These are phyloP conservation scores for Hordeum marinum DNA, from an alignment of 176 grass and related monocot species.

Conservation along the genomic window DNA sequence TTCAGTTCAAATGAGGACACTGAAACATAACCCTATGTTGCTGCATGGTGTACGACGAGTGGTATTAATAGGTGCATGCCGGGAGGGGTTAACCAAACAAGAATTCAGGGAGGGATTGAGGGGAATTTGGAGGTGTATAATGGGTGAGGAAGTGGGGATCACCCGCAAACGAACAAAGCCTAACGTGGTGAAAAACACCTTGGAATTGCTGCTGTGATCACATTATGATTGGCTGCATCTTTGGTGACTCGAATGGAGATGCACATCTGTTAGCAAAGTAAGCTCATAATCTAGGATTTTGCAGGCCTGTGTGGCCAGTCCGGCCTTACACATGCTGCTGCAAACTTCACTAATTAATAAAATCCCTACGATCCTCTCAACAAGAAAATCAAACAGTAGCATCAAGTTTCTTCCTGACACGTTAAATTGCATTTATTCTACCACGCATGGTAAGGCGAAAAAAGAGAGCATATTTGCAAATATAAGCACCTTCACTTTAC, in stretches of 20 bases:
- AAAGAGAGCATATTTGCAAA: background rate
- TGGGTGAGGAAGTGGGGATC: background rate
- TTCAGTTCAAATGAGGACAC: background rate
- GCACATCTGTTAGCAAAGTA: background rate
- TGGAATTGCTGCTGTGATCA: no score
- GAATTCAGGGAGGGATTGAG: no score
- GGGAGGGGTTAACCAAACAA: no score
- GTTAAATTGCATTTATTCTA: background rate
- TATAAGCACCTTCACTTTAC: background rate
- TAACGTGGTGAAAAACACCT: no score
- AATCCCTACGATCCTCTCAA: no score
- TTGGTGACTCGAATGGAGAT: background rate
- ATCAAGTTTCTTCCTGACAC: background rate
- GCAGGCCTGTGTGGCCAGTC: no score
- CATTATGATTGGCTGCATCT: background rate
- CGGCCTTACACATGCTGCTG: no score
- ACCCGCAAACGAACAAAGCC: background rate
- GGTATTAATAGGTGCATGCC: no score
- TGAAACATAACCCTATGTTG: background rate
- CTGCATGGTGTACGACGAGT: background rate
- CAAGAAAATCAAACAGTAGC: background rate
- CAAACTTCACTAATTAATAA: no score
- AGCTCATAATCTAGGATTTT: background rate
- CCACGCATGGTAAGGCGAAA: background rate
- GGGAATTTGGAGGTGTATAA: no score